Evolutionary conservation across 78 protist genomes (phyloP).

Genomic region (Dictyostelium brefeldianum): DNA sequence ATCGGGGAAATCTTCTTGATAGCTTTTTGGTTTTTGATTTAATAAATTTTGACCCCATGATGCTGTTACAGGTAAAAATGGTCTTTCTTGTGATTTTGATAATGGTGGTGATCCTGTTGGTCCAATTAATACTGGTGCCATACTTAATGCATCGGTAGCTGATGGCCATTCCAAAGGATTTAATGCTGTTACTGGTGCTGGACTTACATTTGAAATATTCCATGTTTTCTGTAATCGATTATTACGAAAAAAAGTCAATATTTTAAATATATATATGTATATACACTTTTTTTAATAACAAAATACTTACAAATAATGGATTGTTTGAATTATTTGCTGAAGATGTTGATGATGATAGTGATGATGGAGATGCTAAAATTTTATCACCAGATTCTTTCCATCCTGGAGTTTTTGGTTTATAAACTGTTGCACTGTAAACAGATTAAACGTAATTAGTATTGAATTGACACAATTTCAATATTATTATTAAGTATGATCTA

Average conservation of each 20-base stretch:
- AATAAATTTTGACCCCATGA: constrained; percentile 57
- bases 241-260: too few relatives aligned
- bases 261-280: too few relatives aligned
- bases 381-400: constrained; percentile 34
- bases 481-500: neutral
- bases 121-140: constrained; percentile 38
- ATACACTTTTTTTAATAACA: too few relatives aligned
- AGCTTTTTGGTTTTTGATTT: constrained; percentile 8
- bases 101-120: constrained; percentile 68
- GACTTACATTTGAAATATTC: constrained; percentile 28
- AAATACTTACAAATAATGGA: constrained; percentile 43
- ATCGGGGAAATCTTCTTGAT: constrained; percentile 21
- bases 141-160: constrained; percentile 55
- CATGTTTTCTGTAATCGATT: constrained; percentile 82
- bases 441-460: neutral
- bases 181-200: neutral
- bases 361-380: neutral
- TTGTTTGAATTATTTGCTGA: neutral
- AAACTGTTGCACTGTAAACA: neutral
- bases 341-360: constrained; percentile 16
- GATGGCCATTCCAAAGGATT: constrained; percentile 85
- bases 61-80: constrained; percentile 70
- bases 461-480: neutral
- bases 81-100: constrained; percentile 68
- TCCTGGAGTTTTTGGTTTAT: constrained; percentile 24